A percentile compares a stretch with the other conserved stretches of the same genome.
Conservation (phyloP, 2,329 filamentous ascomycete species). For the Periglandula ipomoeae region DNA sequence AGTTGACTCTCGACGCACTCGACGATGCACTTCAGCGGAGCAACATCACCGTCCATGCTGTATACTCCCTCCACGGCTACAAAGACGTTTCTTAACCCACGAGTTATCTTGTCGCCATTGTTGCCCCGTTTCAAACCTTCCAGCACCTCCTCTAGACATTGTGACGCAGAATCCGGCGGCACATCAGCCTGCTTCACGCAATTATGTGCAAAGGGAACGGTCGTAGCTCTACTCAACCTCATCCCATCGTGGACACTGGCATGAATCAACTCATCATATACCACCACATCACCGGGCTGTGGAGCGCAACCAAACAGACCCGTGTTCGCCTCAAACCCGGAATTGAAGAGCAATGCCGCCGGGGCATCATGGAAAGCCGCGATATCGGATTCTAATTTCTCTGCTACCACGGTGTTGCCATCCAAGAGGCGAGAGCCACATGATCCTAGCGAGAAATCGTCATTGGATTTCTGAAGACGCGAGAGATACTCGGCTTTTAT, state of each 20-base stretch:
- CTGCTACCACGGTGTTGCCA: conserved; percentile 37
- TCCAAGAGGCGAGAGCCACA: conserved; percentile 45
- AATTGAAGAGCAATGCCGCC: conserved; percentile 43
- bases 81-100: conserved; percentile 46
- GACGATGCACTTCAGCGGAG: conserved; percentile 53
- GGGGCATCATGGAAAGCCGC: conserved; percentile 37
- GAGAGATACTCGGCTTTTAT: conserved; percentile 56
- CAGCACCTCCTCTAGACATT: conserved; percentile 20
- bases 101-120: conserved; percentile 20
- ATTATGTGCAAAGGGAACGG: conserved; percentile 49
- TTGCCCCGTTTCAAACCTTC: conserved; percentile 23
- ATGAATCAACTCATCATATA: conserved; percentile 70
- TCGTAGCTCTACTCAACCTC: conserved; percentile 48
- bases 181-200: conserved; percentile 21
- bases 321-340: conserved; percentile 58
- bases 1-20: conserved; percentile 45
- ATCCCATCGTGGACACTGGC: conserved; percentile 75
- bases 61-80: conserved; percentile 65
- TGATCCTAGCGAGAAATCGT: conserved; percentile 30
- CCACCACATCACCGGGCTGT: conserved; percentile 49
- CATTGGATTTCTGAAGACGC: conserved; percentile 17
- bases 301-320: conserved; percentile 53
- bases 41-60: conserved; percentile 75
- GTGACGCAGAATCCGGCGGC: neutral
- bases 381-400: conserved; percentile 36